Percentiles rank a stretch among this genome's conserved stretches.
Evolutionary conservation across 2,329 filamentous ascomycete species (phyloP).

Genomic region (Coniochaeta sp.): DNA sequence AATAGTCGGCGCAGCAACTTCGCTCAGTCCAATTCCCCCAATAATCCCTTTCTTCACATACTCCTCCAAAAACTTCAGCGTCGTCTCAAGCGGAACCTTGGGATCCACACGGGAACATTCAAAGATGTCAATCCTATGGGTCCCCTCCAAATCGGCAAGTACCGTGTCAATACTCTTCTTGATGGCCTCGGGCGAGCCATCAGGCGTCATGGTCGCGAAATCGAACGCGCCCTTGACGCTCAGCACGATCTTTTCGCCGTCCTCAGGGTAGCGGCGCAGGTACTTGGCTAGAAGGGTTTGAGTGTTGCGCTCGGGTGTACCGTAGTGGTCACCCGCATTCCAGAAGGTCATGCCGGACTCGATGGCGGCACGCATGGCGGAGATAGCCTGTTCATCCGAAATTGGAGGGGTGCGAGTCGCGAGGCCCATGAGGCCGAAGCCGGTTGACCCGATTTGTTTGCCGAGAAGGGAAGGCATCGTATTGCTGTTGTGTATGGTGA

Average conservation of each 20-base stretch:
- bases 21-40: slow-evolving; percentile 32
- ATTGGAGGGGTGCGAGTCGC: slow-evolving; percentile 8
- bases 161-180: slow-evolving; percentile 40
- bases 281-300: slow-evolving; percentile 43
- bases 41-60: slow-evolving; percentile 33
- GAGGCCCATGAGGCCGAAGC: slow-evolving; percentile 40
- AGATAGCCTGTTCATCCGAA: slow-evolving; percentile 28
- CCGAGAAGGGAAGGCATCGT: slow-evolving; percentile 14
- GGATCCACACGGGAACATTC: slow-evolving; percentile 32
- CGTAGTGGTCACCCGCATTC: slow-evolving; percentile 35
- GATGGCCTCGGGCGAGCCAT: slow-evolving; percentile 37
- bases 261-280: slow-evolving; percentile 45
- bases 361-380: slow-evolving; percentile 36
- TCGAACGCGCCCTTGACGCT: slow-evolving; percentile 44
- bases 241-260: slow-evolving; percentile 45
- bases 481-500: too few relatives aligned
- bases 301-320: slow-evolving; percentile 38
- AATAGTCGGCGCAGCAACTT: slow-evolving; percentile 30
- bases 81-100: slow-evolving; percentile 37
- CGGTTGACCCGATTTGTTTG: slow-evolving; percentile 37
- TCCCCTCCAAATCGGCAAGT: slow-evolving; percentile 15
- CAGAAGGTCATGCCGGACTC: slow-evolving; percentile 15
- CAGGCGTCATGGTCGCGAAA: slow-evolving; percentile 21
- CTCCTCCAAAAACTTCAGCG: slow-evolving; percentile 18
- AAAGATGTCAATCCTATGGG: slow-evolving; percentile 40